Percentiles rank a stretch among this genome's conserved stretches.
These are phyloP conservation scores for Panus rudis DNA, from an alignment of 768 basidiomycete species.

Conservation along the genomic window DNA sequence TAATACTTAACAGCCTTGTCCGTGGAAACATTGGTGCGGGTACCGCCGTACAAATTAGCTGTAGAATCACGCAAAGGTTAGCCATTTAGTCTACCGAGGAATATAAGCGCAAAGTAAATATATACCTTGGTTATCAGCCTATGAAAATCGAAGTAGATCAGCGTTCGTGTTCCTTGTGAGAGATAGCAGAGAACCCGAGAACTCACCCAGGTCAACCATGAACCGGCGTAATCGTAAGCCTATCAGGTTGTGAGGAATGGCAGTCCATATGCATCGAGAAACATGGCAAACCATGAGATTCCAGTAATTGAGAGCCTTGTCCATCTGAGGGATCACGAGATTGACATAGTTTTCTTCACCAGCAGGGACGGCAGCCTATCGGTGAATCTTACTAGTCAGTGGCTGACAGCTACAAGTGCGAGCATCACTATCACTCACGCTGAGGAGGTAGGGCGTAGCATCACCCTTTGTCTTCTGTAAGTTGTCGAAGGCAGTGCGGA, in stretches of 20 bases:
- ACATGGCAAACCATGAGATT: constrained; percentile 59
- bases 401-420: background rate
- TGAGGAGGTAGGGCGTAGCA: constrained; percentile 48
- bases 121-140: constrained; percentile 39
- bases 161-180: background rate
- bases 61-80: background rate
- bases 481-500: constrained; percentile 56
- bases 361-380: constrained; percentile 52
- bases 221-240: constrained; percentile 75
- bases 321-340: constrained; percentile 56
- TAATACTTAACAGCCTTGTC: constrained; percentile 62
- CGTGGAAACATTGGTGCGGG: constrained; percentile 56
- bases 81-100: background rate
- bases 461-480: constrained; percentile 58
- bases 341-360: constrained; percentile 53
- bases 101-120: background rate
- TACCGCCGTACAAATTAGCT: constrained; percentile 65
- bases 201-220: constrained; percentile 55
- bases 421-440: constrained; percentile 22
- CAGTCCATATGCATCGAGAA: background rate
- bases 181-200: background rate
- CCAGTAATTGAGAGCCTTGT: constrained; percentile 64
- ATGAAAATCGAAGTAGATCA: background rate
- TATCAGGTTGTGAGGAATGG: constrained; percentile 16
- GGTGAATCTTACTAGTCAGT: background rate